Evolutionary conservation across 176 grass and related monocot genomes (phyloP).

Genomic region (Eleusine coracana): DNA sequence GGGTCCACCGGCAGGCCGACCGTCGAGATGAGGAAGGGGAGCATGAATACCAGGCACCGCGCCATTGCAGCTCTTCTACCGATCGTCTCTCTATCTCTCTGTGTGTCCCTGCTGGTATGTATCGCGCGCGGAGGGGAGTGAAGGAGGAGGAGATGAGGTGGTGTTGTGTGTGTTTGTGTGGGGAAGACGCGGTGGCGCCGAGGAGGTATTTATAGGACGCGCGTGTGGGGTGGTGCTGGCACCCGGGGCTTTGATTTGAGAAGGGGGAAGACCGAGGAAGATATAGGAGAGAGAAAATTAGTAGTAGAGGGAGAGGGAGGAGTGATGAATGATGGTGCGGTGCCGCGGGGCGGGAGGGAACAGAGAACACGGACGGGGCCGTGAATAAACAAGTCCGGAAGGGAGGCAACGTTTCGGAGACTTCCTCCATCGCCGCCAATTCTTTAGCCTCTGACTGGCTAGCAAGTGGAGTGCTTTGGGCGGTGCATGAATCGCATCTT

Average conservation of each 20-base stretch:
- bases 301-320: too few relatives aligned
- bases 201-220: constrained; percentile 51
- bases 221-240: background rate
- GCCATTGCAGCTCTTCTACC: constrained; percentile 38
- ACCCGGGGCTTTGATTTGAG: background rate
- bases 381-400: constrained; percentile 27
- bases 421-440: background rate
- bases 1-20: constrained; percentile 62
- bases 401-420: constrained; percentile 15
- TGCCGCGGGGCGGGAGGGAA: constrained; percentile 27
- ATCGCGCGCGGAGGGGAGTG: background rate
- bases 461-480: constrained; percentile 3
- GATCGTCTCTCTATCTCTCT: background rate
- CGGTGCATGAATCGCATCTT: constrained; percentile 24
- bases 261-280: constrained; percentile 42
- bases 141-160: background rate
- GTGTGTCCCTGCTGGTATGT: background rate
- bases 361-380: background rate
- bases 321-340: background rate
- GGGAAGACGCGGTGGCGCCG: background rate
- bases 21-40: constrained; percentile 64
- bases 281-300: constrained; percentile 41
- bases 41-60: constrained; percentile 39
- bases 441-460: constrained; percentile 22
- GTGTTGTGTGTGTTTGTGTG: background rate